Conservation (phyloP, 805 yeast species). For the Saturnispora silvae region DNA sequence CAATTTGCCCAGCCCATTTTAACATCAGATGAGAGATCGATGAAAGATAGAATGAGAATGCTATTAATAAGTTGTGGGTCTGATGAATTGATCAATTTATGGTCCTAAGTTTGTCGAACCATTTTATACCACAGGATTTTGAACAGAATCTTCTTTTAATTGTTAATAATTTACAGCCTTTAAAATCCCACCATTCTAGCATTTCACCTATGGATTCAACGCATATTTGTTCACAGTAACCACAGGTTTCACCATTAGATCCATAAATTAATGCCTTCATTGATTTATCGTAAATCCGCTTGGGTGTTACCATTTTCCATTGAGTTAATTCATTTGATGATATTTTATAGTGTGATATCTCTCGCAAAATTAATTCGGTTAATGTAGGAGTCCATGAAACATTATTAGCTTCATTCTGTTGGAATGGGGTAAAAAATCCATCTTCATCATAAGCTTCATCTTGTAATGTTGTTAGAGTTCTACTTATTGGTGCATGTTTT, state of each 20-base stretch:
- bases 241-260: constrained; percentile 40
- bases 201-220: constrained; percentile 50
- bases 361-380: constrained; percentile 36
- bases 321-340: constrained; percentile 41
- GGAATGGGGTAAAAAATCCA: constrained; percentile 9
- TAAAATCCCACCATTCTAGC: constrained; percentile 59
- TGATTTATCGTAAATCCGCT: constrained; percentile 33
- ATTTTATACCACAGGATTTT: constrained; percentile 33
- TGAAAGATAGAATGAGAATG: constrained; percentile 38
- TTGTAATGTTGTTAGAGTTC: constrained; percentile 26
- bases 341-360: constrained; percentile 41
- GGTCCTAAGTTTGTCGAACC: constrained; percentile 32
- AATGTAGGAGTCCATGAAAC: constrained; percentile 32
- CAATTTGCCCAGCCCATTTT: constrained; percentile 41
- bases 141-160: constrained; percentile 46
- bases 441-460: constrained; percentile 16
- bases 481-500: constrained; percentile 10
- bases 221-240: constrained; percentile 36
- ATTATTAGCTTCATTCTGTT: constrained; percentile 9
- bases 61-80: constrained; percentile 55
- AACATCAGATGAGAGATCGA: constrained; percentile 11
- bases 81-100: constrained; percentile 43
- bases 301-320: constrained; percentile 44
- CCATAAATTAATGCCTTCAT: constrained; percentile 46
- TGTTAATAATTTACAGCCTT: constrained; percentile 39